Base-by-base conservation (phyloP, 371 early-diverging fungal species). In the Zancudomyces culisetae region DNA sequence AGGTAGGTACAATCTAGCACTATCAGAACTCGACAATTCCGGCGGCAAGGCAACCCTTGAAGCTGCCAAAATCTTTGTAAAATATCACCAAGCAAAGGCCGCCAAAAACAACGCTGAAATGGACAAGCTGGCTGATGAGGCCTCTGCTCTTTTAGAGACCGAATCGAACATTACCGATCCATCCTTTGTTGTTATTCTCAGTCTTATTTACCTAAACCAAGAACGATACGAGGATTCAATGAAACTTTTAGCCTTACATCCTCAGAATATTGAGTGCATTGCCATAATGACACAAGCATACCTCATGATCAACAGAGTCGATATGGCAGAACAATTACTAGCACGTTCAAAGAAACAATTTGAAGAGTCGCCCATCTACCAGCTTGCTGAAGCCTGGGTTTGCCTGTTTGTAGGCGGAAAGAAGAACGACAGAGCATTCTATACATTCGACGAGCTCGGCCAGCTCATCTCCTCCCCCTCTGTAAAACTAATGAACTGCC, bases 381-480 rank as follows among this genome's bases (percentile, higher is more conserved):
- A 92, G 64, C 66, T 92, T 56, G 78, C 86, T 55, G 97, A 96
- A 60, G 87, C 89, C 12, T 92, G 91, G 90, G 76, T 81, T 47
- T 80, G 77, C 54, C 69, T 89, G 47, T 71, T 71, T 23, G 6
- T 53, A n/a, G 88, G 85, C 13, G 90, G 85, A 1, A 72, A 77
- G 18, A 85, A 86, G 53, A 79, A 77, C 54, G 85, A 82, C 60
- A 87, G 89, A 64, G 85, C 93, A 1, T 84, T 76, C 53, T 93
- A 90, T 68, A 85, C 88, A 45, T 93, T 84, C 57, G 91, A 93
- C 60, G 97, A 94, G 57, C 77, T 93, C 52, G 87, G 79, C 15
- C 81, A 85, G 47, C 80, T 88, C 0, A 70, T 66, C 45, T 65
- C 79, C 21, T 73, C 73, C 2, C 76, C 83, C n/a, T 81, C 84